A percentile compares a stretch with the other conserved stretches of the same genome.
phyloP scores from a whole-genome alignment of 2,329 filamentous ascomycete genomes.

The Chaetomiaceae sp. region DNA sequence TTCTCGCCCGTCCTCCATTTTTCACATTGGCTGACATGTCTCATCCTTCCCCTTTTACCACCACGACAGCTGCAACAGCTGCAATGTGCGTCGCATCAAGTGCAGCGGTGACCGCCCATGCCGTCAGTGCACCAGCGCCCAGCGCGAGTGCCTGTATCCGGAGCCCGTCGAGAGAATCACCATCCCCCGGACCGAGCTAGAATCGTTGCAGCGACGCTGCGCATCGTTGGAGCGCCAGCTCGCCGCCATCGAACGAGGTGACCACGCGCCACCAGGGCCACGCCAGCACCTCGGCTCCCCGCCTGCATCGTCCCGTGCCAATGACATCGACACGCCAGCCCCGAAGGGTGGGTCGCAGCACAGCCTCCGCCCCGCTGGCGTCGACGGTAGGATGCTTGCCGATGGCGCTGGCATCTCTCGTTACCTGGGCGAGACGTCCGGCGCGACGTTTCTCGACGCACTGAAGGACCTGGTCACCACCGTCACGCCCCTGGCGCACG shows the following conservation, averaged over 20 bases:
- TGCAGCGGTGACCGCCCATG: constrained; percentile 49
- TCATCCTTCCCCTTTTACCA: not conserved
- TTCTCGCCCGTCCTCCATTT: not conserved
- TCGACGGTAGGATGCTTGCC: constrained; percentile 40
- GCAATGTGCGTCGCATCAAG: constrained; percentile 49
- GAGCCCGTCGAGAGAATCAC: constrained; percentile 40
- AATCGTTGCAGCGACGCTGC: constrained; percentile 14
- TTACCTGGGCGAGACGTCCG: constrained; percentile 47
- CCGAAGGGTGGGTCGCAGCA: constrained; percentile 3
- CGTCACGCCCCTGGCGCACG: constrained; percentile 12
- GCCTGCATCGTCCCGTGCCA: constrained; percentile 3
- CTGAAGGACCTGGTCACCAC: constrained; percentile 44
- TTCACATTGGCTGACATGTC: no score
- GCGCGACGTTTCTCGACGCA: constrained; percentile 45
- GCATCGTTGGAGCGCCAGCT: constrained; percentile 13
- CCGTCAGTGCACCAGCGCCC: constrained; percentile 38
- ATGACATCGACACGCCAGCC: constrained; percentile 2
- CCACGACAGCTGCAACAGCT: constrained; percentile 44
- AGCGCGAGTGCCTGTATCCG: constrained; percentile 46
- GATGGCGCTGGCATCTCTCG: constrained; percentile 41
- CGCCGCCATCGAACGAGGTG: constrained; percentile 3
- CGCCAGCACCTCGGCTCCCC: not conserved
- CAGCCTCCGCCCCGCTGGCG: constrained; percentile 9
- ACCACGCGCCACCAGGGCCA: not conserved
- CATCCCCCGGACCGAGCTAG: constrained; percentile 35